Evolutionary conservation across 768 basidiomycete species (phyloP).

Genomic region (Mycena rosella): DNA sequence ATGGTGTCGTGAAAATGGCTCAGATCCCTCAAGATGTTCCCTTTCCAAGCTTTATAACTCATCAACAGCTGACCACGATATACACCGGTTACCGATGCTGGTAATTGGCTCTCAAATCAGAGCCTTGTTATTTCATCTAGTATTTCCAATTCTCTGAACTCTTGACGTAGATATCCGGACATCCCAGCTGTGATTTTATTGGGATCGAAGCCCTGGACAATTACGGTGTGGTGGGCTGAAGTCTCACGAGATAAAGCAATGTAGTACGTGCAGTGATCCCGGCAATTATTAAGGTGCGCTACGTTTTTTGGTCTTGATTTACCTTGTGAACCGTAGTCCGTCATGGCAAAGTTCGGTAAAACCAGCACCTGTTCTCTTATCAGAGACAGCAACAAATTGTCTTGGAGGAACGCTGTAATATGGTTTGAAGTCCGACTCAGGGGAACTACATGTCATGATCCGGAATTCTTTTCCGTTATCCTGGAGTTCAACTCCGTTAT

Average conservation of each 20-base stretch:
- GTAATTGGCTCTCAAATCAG: neutral
- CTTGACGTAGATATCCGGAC: neutral
- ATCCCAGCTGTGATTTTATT: neutral
- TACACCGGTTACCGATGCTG: neutral
- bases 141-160: neutral
- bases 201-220: neutral
- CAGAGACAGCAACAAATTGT: neutral
- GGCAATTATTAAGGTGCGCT: neutral
- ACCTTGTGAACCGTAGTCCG: conserved; percentile 3
- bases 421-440: too few relatives aligned
- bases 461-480: too few relatives aligned
- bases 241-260: neutral
- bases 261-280: neutral
- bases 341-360: conserved; percentile 12
- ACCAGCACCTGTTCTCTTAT: conserved; percentile 2
- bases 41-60: neutral
- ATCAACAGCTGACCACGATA: neutral
- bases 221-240: neutral
- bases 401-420: too few relatives aligned
- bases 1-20: too few relatives aligned
- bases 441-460: too few relatives aligned
- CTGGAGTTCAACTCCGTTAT: too few relatives aligned
- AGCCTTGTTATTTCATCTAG: neutral
- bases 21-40: neutral
- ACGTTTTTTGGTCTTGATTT: neutral